A percentile compares a stretch with the other conserved stretches of the same genome.
These are phyloP conservation scores for Osmanthus fragrans DNA, from an alignment of 257 asterid species.

Conservation along the genomic window DNA sequence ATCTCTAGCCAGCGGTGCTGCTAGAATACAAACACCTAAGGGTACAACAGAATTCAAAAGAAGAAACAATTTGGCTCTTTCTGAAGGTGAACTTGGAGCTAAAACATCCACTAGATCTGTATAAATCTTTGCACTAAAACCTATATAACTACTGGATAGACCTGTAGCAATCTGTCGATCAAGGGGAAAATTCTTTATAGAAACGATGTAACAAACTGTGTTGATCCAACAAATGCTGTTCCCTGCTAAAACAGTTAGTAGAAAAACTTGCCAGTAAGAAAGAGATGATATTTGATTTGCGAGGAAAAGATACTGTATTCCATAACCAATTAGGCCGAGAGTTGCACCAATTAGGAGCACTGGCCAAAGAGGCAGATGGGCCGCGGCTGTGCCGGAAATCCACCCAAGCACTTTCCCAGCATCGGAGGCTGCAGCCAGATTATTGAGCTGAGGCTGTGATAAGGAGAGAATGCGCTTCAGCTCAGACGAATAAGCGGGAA, in stretches of 20 bases:
- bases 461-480: slow-evolving; percentile 54
- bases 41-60: slow-evolving; percentile 58
- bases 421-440: slow-evolving; percentile 80
- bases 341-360: slow-evolving; percentile 65
- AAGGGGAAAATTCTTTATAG: slow-evolving; percentile 63
- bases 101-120: slow-evolving; percentile 51
- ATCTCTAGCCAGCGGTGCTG: slow-evolving; percentile 45
- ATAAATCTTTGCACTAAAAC: slow-evolving; percentile 62
- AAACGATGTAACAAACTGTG: slow-evolving; percentile 56
- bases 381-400: slow-evolving; percentile 73
- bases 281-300: slow-evolving; percentile 26
- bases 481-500: slow-evolving; percentile 75
- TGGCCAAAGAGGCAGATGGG: slow-evolving; percentile 63
- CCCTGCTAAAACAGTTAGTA: slow-evolving; percentile 66
- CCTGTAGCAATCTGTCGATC: slow-evolving; percentile 75
- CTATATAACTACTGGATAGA: slow-evolving; percentile 66
- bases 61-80: slow-evolving; percentile 51
- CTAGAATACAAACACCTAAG: slow-evolving; percentile 29
- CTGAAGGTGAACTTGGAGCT: neutral
- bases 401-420: slow-evolving; percentile 88
- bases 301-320: slow-evolving; percentile 66
- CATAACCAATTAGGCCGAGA: slow-evolving; percentile 74
- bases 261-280: slow-evolving; percentile 49
- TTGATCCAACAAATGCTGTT: slow-evolving; percentile 82
- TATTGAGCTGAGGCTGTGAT: slow-evolving; percentile 71